Percentiles rank a stretch among this genome's conserved stretches.
Evolutionary conservation across 2,329 filamentous ascomycete species (phyloP).

Genomic region (Colletotrichum cereale): DNA sequence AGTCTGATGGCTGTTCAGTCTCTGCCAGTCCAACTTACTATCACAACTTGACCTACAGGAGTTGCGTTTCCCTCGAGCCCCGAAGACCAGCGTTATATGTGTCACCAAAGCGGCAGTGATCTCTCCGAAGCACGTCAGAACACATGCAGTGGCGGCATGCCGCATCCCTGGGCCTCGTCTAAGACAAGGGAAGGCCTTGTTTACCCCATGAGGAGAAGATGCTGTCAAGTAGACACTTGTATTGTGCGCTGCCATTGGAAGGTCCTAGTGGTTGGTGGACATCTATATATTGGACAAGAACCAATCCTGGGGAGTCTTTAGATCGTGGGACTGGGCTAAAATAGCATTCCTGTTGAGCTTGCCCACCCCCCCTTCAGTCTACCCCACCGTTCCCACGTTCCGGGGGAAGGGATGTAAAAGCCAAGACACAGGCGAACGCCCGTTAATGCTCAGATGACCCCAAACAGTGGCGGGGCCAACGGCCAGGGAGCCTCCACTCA

Average conservation of each 20-base stretch:
- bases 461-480: neutral
- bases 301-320: neutral
- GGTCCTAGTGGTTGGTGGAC: neutral
- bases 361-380: neutral
- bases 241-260: conserved; percentile 1
- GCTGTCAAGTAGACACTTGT: conserved; percentile 6
- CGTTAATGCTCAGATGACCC: neutral
- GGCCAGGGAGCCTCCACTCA: neutral
- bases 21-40: conserved; percentile 33
- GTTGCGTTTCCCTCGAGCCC: neutral
- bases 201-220: neutral
- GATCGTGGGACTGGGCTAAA: neutral
- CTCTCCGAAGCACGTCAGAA: neutral
- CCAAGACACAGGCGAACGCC: conserved; percentile 6
- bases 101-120: neutral
- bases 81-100: no score
- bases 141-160: neutral
- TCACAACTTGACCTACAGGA: conserved; percentile 40
- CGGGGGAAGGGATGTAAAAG: conserved; percentile 22
- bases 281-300: neutral
- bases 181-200: conserved; percentile 10
- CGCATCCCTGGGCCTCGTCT: neutral
- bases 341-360: neutral
- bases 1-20: neutral
- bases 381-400: conserved; percentile 17